These are phyloP conservation scores for Colletotrichum cordylinicola DNA, from an alignment of 2,329 filamentous ascomycete genomes.

Conservation along the genomic window DNA sequence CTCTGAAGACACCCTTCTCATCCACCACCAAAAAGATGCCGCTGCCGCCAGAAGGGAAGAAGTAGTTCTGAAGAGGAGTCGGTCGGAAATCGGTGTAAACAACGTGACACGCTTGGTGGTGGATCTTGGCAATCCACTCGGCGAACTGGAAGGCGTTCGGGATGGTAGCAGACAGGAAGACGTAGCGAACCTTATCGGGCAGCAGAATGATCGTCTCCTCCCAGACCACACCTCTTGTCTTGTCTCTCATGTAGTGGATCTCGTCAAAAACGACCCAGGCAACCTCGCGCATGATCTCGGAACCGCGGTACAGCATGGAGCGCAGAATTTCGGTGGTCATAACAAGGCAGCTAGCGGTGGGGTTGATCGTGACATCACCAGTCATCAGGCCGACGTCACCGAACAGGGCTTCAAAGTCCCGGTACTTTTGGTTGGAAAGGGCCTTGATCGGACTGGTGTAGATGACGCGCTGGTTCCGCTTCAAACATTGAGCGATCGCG, in stretches of 20 bases:
- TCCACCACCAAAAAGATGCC: conserved; percentile 95
- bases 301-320: conserved; percentile 97
- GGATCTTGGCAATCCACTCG: conserved; percentile 98
- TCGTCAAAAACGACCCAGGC: conserved; percentile 99
- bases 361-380: conserved; percentile 98
- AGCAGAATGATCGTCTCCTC: conserved; percentile 98
- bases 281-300: conserved; percentile 99
- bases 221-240: conserved; percentile 94
- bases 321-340: conserved; percentile 99
- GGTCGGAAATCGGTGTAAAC: conserved; percentile 99
- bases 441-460: conserved; percentile 99
- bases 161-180: conserved; percentile 97
- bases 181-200: conserved; percentile 98
- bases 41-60: conserved; percentile 91
- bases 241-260: conserved; percentile 98
- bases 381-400: conserved; percentile 98
- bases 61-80: conserved; percentile 96
- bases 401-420: conserved; percentile 95
- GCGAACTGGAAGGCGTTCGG: conserved; percentile 99
- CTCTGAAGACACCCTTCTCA: conserved; percentile 94
- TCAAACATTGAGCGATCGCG: conserved; percentile 95
- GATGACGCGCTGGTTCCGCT: conserved; percentile 97
- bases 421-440: conserved; percentile 97
- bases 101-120: conserved; percentile 96
- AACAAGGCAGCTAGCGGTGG: conserved; percentile 94